Conservation (phyloP, 129 eudicot genomes). For the Artemisia argyi region DNA sequence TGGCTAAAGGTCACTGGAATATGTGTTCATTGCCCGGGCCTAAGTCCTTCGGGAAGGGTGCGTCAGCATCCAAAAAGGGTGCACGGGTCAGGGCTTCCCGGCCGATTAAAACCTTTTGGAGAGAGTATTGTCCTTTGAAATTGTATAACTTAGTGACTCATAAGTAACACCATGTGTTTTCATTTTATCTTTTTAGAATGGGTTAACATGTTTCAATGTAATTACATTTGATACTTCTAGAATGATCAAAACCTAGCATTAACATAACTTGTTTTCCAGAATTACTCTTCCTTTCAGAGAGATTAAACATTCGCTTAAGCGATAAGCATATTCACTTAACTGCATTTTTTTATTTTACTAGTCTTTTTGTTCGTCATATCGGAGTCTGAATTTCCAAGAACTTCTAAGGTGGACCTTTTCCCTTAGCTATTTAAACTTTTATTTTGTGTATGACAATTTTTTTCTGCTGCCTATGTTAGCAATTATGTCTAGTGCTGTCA, state of each 20-base stretch:
- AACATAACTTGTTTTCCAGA: neutral
- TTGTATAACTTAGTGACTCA: slow-evolving; percentile 6
- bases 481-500: neutral
- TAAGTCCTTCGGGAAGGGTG: too few relatives aligned
- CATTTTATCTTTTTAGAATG: neutral
- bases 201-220: neutral
- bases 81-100: too few relatives aligned
- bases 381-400: neutral
- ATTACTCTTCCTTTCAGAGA: neutral
- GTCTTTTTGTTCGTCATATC: neutral
- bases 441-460: neutral
- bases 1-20: too few relatives aligned
- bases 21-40: too few relatives aligned
- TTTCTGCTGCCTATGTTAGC: neutral
- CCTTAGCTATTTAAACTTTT: slow-evolving; percentile 3
- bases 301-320: too few relatives aligned
- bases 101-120: too few relatives aligned
- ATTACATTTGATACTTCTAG: neutral
- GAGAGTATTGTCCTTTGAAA: neutral
- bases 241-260: neutral
- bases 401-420: slow-evolving; percentile 8
- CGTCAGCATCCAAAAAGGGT: too few relatives aligned
- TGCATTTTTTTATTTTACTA: neutral
- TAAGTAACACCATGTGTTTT: neutral
- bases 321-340: too few relatives aligned